Evolutionary conservation across 768 basidiomycete species (phyloP).

Genomic region (Phanerodontia chrysosporium): DNA sequence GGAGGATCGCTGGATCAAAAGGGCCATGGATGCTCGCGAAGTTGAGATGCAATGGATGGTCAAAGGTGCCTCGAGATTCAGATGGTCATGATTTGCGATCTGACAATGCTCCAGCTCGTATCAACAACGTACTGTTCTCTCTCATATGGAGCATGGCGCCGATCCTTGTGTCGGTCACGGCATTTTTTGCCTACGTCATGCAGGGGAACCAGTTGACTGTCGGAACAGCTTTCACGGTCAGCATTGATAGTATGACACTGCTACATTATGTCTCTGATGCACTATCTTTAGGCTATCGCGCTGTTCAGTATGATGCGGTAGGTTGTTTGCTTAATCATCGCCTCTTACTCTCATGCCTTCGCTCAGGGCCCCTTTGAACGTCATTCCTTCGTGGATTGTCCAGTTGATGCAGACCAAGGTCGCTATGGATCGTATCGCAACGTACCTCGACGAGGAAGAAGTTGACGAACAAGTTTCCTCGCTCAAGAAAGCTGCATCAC

Average conservation of each 20-base stretch:
- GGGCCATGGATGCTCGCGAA: constrained; percentile 58
- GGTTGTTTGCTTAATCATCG: constrained; percentile 8
- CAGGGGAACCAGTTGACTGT: constrained; percentile 74
- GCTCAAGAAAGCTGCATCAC: constrained; percentile 36
- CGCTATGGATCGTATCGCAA: constrained; percentile 55
- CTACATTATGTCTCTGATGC: too few relatives aligned
- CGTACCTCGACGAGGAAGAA: constrained; percentile 59
- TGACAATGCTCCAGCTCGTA: constrained; percentile 40
- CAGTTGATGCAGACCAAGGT: constrained; percentile 67
- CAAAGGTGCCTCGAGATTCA: constrained; percentile 43
- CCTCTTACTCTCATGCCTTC: background rate
- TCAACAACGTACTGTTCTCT: constrained; percentile 70
- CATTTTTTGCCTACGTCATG: constrained; percentile 71
- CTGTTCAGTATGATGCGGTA: constrained; percentile 83
- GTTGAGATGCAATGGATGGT: constrained; percentile 76
- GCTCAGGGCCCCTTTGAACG: constrained; percentile 61
- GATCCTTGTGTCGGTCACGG: constrained; percentile 73
- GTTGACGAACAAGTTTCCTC: constrained; percentile 57
- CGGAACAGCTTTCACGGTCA: constrained; percentile 77
- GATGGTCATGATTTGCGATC: background rate
- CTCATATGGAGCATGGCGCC: constrained; percentile 74
- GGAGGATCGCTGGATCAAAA: constrained; percentile 71
- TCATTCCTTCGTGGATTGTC: constrained; percentile 78
- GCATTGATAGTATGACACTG: too few relatives aligned
- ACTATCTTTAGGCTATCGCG: constrained; percentile 74